Evolutionary conservation across 2,329 filamentous ascomycete genomes (phyloP).

Genomic region (Pseudogymnoascus sp.): DNA sequence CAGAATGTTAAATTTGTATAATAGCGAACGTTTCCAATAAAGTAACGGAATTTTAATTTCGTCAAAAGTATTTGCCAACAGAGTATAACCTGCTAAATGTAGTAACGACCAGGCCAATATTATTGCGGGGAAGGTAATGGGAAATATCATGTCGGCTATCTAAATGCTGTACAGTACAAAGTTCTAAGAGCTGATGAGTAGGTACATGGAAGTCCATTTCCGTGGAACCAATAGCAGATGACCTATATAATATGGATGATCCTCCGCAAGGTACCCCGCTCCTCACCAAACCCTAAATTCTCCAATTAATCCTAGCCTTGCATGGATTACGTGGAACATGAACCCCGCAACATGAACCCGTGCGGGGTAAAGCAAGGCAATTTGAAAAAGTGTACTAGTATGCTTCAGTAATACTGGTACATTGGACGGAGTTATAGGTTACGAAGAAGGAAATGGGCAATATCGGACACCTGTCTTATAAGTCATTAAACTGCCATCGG

Average conservation of each 20-base stretch:
- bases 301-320: neutral
- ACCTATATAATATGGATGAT: neutral
- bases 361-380: neutral
- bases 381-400: neutral
- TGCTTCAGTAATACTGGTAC: neutral
- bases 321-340: neutral
- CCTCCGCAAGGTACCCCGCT: neutral
- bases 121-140: neutral
- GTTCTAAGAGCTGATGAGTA: neutral
- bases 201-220: neutral
- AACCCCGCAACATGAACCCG: neutral
- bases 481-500: neutral
- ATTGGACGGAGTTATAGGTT: neutral
- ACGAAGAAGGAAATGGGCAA: neutral
- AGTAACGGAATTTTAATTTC: neutral
- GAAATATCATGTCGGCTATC: neutral
- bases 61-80: neutral
- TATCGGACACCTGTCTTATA: neutral
- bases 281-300: neutral
- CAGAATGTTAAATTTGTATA: neutral
- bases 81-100: neutral
- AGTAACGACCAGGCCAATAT: neutral
- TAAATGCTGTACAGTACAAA: neutral
- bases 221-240: neutral
- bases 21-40: neutral